Conservation (phyloP, 1,139 yeast genomes). For the Trichomonascaceae sp. region DNA sequence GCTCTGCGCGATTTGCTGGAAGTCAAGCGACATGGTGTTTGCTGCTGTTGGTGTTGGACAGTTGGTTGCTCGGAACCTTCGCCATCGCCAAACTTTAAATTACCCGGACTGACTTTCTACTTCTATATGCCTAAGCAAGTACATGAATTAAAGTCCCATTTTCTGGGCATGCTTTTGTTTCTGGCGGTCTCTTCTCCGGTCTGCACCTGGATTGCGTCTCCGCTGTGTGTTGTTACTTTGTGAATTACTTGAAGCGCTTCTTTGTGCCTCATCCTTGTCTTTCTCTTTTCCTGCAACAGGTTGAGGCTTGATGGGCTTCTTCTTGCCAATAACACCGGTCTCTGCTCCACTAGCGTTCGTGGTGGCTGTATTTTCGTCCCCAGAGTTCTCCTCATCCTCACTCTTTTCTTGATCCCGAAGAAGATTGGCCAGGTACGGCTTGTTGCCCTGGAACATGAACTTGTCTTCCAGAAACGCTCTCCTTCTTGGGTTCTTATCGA, state of each 20-base stretch:
- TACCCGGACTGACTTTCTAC: too few species aligned
- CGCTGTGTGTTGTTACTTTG: background rate
- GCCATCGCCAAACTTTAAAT: too few species aligned
- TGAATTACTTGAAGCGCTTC: background rate
- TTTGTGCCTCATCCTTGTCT: background rate
- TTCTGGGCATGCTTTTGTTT: slow-evolving; percentile 8
- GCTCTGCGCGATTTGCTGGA: slow-evolving; percentile 8
- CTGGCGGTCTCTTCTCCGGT: slow-evolving; percentile 4
- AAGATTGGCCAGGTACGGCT: slow-evolving; percentile 7
- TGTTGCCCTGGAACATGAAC: slow-evolving; percentile 30
- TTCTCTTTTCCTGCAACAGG: background rate
- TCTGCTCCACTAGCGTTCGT: too few species aligned
- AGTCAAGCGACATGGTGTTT: slow-evolving; percentile 10
- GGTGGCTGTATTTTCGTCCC: slow-evolving; percentile 2
- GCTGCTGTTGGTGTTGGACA: too few species aligned
- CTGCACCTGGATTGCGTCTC: slow-evolving; percentile 1
- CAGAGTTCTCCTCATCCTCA: slow-evolving; percentile 2
- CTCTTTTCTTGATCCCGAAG: slow-evolving; percentile 2
- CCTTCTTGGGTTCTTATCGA: slow-evolving; percentile 50
- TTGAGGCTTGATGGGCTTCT: too few species aligned
- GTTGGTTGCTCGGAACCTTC: too few species aligned
- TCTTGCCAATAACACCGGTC: too few species aligned
- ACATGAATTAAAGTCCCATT: slow-evolving; percentile 8
- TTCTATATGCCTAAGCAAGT: too few species aligned
- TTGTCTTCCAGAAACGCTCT: slow-evolving; percentile 40